phyloP scores from a whole-genome alignment of 2,329 filamentous ascomycete genomes.

The Aspergillus flavus region DNA sequence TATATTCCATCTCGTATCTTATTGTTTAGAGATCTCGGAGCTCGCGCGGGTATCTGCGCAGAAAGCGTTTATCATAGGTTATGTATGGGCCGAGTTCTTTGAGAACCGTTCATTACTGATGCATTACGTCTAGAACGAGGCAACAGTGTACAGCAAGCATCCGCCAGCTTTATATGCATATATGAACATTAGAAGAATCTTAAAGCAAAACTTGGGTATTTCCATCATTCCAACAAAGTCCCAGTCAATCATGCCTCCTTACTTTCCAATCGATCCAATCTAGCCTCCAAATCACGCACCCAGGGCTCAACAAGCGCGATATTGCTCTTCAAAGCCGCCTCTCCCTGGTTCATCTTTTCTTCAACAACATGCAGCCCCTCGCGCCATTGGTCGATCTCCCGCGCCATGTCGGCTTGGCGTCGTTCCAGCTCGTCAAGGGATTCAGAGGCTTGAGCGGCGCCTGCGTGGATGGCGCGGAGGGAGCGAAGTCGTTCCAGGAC shows the following conservation, averaged over 20 bases:
- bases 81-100: not conserved
- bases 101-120: not conserved
- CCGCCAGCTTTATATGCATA: not conserved
- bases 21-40: not conserved
- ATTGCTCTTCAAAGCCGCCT: slow-evolving; percentile 73
- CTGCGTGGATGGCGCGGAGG: slow-evolving; percentile 79
- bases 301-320: slow-evolving; percentile 83
- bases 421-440: slow-evolving; percentile 76
- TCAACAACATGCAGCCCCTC: slow-evolving; percentile 80
- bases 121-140: not conserved
- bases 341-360: slow-evolving; percentile 69
- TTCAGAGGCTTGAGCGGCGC: slow-evolving; percentile 79
- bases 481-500: slow-evolving; percentile 84
- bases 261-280: slow-evolving; percentile 64
- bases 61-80: not conserved
- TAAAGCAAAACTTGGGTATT: slow-evolving; percentile 11
- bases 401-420: slow-evolving; percentile 77
- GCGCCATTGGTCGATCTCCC: slow-evolving; percentile 83
- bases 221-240: slow-evolving; percentile 3
- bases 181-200: not conserved
- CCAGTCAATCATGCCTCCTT: slow-evolving; percentile 10
- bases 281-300: slow-evolving; percentile 83
- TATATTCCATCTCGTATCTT: not conserved
- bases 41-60: not conserved
- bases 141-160: slow-evolving; percentile 9